These are phyloP conservation scores for Ustilago shanxiensis DNA, from an alignment of 1,284 basidiomycete species.

Conservation along the genomic window DNA sequence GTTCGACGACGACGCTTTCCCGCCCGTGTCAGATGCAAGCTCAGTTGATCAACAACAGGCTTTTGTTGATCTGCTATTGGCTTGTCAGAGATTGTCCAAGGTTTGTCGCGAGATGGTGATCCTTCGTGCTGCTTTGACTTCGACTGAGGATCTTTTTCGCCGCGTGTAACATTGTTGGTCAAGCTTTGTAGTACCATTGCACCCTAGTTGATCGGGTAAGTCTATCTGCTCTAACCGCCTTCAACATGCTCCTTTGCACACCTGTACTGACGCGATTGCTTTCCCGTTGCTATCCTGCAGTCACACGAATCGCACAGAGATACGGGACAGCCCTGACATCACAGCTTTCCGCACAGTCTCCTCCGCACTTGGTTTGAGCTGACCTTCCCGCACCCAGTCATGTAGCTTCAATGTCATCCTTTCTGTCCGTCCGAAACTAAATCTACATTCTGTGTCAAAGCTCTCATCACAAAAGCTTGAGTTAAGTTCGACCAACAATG, in stretches of 20 bases:
- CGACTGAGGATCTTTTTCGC: not conserved
- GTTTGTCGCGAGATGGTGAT: constrained; percentile 3
- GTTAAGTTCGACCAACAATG: not conserved
- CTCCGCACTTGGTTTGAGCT: too few species aligned
- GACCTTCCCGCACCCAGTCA: too few species aligned
- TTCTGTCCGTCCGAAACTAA: not conserved
- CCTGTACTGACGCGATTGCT: not conserved
- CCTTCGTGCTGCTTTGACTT: not conserved
- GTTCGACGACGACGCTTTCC: not conserved
- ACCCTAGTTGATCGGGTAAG: not conserved
- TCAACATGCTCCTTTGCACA: not conserved
- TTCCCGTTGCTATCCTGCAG: too few species aligned
- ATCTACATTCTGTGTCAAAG: not conserved
- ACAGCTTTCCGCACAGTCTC: not conserved
- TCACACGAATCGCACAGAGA: too few species aligned
- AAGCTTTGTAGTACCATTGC: not conserved
- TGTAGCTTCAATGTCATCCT: not conserved
- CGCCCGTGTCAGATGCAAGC: not conserved
- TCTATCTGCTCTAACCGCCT: not conserved
- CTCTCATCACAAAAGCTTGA: not conserved
- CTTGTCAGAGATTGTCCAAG: constrained; percentile 4
- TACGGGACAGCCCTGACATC: too few species aligned
- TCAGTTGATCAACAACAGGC: not conserved
- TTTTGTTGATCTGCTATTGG: not conserved
- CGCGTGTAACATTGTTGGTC: not conserved